These are phyloP conservation scores for Candida khao-thaluensis DNA, from an alignment of 805 yeast species.

Conservation along the genomic window DNA sequence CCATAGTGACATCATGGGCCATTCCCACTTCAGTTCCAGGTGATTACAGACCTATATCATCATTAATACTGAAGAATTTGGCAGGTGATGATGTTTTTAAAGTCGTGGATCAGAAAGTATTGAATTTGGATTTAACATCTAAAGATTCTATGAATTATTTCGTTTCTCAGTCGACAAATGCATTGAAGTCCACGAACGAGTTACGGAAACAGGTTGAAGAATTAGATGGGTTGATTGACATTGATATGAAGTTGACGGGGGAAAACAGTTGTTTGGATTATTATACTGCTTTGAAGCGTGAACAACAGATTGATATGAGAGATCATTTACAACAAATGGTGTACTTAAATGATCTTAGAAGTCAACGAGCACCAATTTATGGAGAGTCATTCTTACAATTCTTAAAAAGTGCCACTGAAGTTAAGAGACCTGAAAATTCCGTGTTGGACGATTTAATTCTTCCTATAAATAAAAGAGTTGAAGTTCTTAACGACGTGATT, in stretches of 20 bases:
- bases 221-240: constrained; percentile 37
- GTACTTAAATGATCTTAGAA: constrained; percentile 65
- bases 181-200: constrained; percentile 47
- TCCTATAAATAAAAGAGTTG: constrained; percentile 27
- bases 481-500: constrained; percentile 47
- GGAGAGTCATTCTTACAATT: constrained; percentile 56
- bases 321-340: constrained; percentile 54
- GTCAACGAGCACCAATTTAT: constrained; percentile 63
- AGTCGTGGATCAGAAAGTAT: constrained; percentile 43
- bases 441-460: constrained; percentile 22
- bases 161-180: constrained; percentile 43
- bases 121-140: constrained; percentile 59
- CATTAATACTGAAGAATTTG: constrained; percentile 24
- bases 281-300: constrained; percentile 54
- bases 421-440: constrained; percentile 10
- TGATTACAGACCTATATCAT: constrained; percentile 43
- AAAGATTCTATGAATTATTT: constrained; percentile 46
- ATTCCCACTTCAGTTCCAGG: constrained; percentile 62
- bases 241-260: constrained; percentile 16
- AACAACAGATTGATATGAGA: constrained; percentile 51
- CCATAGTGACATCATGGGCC: constrained; percentile 87
- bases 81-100: constrained; percentile 7
- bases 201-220: constrained; percentile 45
- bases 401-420: constrained; percentile 24
- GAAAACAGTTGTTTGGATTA: constrained; percentile 49